Percentiles rank a stretch among this genome's conserved stretches.
These are phyloP conservation scores for Epichloe festucae DNA, from an alignment of 2,329 filamentous ascomycete species.

Conservation along the genomic window DNA sequence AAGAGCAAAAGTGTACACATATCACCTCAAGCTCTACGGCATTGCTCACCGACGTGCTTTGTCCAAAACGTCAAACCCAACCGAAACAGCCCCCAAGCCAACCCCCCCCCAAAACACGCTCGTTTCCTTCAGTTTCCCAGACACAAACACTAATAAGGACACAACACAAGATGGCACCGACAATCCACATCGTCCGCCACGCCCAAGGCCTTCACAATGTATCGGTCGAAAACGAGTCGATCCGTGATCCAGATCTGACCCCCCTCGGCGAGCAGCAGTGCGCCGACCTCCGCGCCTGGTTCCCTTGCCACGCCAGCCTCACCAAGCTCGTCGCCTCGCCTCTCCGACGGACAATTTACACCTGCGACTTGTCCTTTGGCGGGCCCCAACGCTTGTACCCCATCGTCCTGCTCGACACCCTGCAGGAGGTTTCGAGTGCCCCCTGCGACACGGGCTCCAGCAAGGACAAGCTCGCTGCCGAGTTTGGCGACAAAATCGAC, in stretches of 20 bases:
- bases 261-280: constrained; percentile 64
- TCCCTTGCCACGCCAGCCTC: constrained; percentile 52
- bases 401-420: constrained; percentile 56
- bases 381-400: constrained; percentile 26
- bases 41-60: no score
- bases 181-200: constrained; percentile 58
- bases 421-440: constrained; percentile 65
- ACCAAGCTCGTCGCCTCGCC: constrained; percentile 67
- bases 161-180: constrained; percentile 30
- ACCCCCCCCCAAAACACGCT: no score
- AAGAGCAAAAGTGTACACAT: no score
- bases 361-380: constrained; percentile 57
- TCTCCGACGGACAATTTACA: constrained; percentile 68
- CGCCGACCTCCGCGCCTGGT: constrained; percentile 42
- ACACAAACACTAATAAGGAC: neutral
- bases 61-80: no score
- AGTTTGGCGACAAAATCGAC: constrained; percentile 54
- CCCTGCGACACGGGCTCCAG: constrained; percentile 66
- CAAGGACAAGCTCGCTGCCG: constrained; percentile 37
- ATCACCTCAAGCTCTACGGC: no score
- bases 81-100: no score
- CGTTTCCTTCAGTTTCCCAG: no score
- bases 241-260: constrained; percentile 72
- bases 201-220: constrained; percentile 77
- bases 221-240: constrained; percentile 49